Conservation (phyloP, 2,329 filamentous ascomycete genomes). For the Pseudogymnoascus sp. region DNA sequence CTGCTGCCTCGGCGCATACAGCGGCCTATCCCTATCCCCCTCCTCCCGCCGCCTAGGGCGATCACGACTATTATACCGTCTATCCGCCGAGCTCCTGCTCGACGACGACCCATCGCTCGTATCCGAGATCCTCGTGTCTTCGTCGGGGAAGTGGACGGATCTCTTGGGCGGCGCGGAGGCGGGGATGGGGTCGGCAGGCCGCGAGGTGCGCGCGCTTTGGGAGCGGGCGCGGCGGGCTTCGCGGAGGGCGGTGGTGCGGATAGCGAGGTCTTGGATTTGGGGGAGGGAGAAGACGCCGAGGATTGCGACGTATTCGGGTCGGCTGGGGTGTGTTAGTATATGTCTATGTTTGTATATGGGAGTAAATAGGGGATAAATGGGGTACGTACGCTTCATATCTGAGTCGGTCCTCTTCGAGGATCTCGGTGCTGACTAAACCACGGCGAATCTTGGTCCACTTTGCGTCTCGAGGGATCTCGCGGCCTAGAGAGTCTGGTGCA, state of each 20-base stretch:
- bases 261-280: constrained; percentile 45
- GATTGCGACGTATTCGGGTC: constrained; percentile 52
- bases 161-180: neutral
- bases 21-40: constrained; percentile 28
- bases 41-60: constrained; percentile 21
- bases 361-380: neutral
- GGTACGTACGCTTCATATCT: constrained; percentile 45
- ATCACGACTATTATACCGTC: neutral
- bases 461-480: constrained; percentile 48
- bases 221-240: constrained; percentile 16
- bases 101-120: neutral
- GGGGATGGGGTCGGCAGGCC: neutral
- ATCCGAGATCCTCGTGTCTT: neutral
- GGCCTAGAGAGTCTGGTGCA: constrained; percentile 49
- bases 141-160: neutral
- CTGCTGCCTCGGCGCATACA: constrained; percentile 18
- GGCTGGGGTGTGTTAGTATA: constrained; percentile 18
- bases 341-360: neutral
- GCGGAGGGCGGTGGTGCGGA: constrained; percentile 32
- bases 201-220: neutral
- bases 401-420: constrained; percentile 45
- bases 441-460: constrained; percentile 53
- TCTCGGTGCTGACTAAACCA: constrained; percentile 48
- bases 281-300: constrained; percentile 46
- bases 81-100: neutral